Evolutionary conservation across 257 asterid genomes (phyloP).

Genomic region (Salvia miltiorrhiza): DNA sequence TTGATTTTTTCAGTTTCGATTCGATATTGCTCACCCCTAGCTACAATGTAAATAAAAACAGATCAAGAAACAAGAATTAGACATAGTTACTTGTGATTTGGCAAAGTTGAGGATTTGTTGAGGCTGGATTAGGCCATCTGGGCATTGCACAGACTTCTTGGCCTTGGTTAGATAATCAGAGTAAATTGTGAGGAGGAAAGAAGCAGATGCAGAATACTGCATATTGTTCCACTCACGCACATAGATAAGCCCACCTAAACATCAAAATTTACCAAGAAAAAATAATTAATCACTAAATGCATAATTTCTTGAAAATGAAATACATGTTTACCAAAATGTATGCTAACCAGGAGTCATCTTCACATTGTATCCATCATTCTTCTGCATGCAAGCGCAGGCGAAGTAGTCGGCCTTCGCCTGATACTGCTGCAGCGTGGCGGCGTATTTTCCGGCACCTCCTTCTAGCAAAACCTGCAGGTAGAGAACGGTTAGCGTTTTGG

Average conservation of each 20-base stretch:
- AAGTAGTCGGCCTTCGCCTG: conserved; percentile 81
- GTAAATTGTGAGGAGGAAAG: conserved; percentile 70
- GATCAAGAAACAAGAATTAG: not conserved
- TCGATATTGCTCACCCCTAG: too few relatives aligned
- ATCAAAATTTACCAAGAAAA: not conserved
- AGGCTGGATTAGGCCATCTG: conserved; percentile 55
- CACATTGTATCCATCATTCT: conserved; percentile 75
- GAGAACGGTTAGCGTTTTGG: too few relatives aligned
- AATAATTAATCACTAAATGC: too few relatives aligned
- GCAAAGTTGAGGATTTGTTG: conserved; percentile 68
- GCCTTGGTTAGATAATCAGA: conserved; percentile 72
- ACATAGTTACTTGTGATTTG: conserved; percentile 56
- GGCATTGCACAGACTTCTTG: conserved; percentile 48
- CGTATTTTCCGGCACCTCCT: conserved; percentile 61
- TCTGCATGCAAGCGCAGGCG: conserved; percentile 72
- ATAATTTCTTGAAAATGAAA: not conserved
- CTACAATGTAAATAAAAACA: not conserved
- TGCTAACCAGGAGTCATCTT: conserved; percentile 68
- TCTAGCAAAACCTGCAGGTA: conserved; percentile 55
- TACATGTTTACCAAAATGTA: not conserved
- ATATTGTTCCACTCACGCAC: conserved; percentile 76
- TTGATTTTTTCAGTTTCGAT: too few relatives aligned
- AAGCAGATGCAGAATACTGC: conserved; percentile 74
- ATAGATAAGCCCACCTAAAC: conserved; percentile 66
- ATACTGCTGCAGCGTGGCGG: conserved; percentile 57